These are phyloP conservation scores for Thelonectria rubi DNA, from an alignment of 2,329 filamentous ascomycete genomes.

Conservation along the genomic window DNA sequence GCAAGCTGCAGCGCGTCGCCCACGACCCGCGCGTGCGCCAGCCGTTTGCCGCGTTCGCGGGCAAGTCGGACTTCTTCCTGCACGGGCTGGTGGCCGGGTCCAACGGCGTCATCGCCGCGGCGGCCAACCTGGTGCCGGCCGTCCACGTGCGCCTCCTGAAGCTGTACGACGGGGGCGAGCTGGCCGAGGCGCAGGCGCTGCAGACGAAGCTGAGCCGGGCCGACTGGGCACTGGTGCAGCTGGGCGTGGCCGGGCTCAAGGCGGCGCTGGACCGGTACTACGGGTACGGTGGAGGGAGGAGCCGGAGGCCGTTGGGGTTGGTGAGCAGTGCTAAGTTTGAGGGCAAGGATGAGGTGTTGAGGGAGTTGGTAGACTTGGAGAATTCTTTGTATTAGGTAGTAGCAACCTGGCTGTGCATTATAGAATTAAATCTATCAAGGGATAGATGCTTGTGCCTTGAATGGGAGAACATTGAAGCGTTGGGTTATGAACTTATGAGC, in stretches of 20 bases:
- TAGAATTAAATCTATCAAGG: too few relatives aligned
- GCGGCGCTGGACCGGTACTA: slow-evolving; percentile 17
- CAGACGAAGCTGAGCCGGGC: slow-evolving; percentile 15
- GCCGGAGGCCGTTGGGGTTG: slow-evolving; percentile 21
- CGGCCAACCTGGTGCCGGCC: slow-evolving; percentile 10
- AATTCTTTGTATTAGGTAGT: slow-evolving; percentile 25
- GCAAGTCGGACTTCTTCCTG: slow-evolving; percentile 23
- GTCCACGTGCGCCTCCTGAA: slow-evolving; percentile 19
- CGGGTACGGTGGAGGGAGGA: slow-evolving; percentile 16
- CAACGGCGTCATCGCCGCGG: slow-evolving; percentile 20
- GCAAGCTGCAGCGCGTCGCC: slow-evolving; percentile 21
- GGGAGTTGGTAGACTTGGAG: slow-evolving; percentile 23
- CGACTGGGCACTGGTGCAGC: slow-evolving; percentile 20
- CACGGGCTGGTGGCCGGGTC: slow-evolving; percentile 18
- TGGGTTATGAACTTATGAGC: too few relatives aligned
- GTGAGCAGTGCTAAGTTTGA: slow-evolving; percentile 26
- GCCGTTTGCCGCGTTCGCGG: slow-evolving; percentile 17
- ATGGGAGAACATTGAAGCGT: too few relatives aligned
- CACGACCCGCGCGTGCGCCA: slow-evolving; percentile 1
- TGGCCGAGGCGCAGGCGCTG: slow-evolving; percentile 15
- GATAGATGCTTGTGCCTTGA: too few relatives aligned
- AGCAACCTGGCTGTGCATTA: too few relatives aligned
- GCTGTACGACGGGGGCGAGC: slow-evolving; percentile 20
- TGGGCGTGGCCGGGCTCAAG: slow-evolving; percentile 13
- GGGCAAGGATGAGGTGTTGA: slow-evolving; percentile 18